These are phyloP conservation scores for Solanum microdontum DNA, from an alignment of 257 asterid species.

Conservation along the genomic window DNA sequence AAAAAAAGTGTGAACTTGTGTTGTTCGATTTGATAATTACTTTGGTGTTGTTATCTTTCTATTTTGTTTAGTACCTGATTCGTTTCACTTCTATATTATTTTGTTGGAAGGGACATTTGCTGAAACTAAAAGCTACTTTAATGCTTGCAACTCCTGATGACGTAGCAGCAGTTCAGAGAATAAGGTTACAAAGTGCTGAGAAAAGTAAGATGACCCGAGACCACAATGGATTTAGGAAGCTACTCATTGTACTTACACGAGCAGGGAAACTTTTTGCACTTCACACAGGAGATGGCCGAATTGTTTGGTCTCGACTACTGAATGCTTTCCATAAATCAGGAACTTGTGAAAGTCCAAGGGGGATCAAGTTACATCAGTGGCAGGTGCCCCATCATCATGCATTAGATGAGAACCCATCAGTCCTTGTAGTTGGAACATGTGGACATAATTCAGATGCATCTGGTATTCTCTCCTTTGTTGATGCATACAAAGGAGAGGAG, in stretches of 20 bases:
- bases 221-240: constrained; percentile 68
- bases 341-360: constrained; percentile 58
- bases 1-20: not conserved
- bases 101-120: constrained; percentile 65
- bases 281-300: constrained; percentile 95
- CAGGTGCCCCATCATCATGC: constrained; percentile 99
- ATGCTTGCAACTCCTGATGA: constrained; percentile 94
- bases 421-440: constrained; percentile 84
- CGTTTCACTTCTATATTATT: not conserved
- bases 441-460: constrained; percentile 51
- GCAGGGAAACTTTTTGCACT: constrained; percentile 83
- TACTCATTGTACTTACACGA: constrained; percentile 75
- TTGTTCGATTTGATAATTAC: not conserved
- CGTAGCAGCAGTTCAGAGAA: constrained; percentile 65
- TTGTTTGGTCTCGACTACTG: constrained; percentile 36
- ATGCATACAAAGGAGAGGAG: constrained; percentile 80
- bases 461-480: constrained; percentile 74
- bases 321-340: constrained; percentile 50
- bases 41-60: not conserved
- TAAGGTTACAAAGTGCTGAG: constrained; percentile 78
- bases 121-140: constrained; percentile 87
- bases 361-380: constrained; percentile 77
- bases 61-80: not conserved
- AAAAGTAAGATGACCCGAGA: constrained; percentile 94
- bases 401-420: constrained; percentile 86